Evolutionary conservation across 176 grass and related monocot species (phyloP).

Genomic region (Oryza punctata): DNA sequence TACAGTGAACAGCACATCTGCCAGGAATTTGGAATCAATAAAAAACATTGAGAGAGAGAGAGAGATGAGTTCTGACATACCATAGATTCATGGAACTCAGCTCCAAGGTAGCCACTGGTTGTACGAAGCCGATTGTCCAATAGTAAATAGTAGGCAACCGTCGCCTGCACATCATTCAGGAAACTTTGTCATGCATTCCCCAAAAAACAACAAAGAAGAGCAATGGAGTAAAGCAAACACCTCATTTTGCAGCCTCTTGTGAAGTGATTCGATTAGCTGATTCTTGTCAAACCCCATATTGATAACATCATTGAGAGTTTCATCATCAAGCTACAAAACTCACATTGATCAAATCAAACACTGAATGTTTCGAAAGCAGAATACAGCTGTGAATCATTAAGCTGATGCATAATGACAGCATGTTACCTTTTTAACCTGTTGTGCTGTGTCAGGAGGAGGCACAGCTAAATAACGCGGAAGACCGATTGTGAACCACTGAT

Average conservation of each 20-base stretch:
- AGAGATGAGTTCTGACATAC: conserved; percentile 36
- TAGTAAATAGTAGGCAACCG: conserved; percentile 97
- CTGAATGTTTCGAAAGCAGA: background rate
- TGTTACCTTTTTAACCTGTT: conserved; percentile 82
- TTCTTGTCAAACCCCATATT: conserved; percentile 88
- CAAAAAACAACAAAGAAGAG: background rate
- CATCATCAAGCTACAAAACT: conserved; percentile 77
- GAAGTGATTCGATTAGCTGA: conserved; percentile 73
- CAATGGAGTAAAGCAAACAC: conserved; percentile 41
- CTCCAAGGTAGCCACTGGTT: conserved; percentile 80
- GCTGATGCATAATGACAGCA: conserved; percentile 20
- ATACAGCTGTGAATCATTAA: background rate
- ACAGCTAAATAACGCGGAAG: conserved; percentile 75
- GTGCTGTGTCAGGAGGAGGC: conserved; percentile 72
- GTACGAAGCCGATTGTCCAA: conserved; percentile 80
- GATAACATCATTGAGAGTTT: conserved; percentile 78
- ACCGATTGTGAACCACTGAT: conserved; percentile 70
- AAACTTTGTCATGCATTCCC: conserved; percentile 37
- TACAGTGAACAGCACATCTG: conserved; percentile 13
- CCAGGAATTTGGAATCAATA: conserved; percentile 3
- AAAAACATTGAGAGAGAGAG: background rate
- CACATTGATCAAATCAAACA: conserved; percentile 12
- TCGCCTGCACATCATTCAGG: conserved; percentile 49
- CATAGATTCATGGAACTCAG: conserved; percentile 83
- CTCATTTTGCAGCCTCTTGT: conserved; percentile 88